Conservation (phyloP, 2,329 filamentous ascomycete genomes). For the Colletotrichum euphorbiae region DNA sequence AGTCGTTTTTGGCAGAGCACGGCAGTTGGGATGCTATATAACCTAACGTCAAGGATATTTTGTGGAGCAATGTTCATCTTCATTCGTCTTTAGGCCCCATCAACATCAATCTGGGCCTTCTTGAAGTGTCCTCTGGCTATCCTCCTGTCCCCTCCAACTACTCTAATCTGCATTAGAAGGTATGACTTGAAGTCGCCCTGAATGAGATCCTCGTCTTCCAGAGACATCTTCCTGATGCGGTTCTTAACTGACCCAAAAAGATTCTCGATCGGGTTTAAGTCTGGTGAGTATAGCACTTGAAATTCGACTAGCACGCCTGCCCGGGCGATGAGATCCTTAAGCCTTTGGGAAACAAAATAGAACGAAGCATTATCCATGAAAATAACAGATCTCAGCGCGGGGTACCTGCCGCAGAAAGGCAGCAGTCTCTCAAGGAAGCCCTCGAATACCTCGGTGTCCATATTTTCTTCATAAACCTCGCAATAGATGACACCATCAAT, state of each 20-base stretch:
- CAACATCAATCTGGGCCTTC: slow-evolving; percentile 4
- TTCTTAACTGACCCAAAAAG: slow-evolving; percentile 41
- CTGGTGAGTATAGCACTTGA: slow-evolving; percentile 36
- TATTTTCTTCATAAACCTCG: slow-evolving; percentile 40
- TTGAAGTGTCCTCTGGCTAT: slow-evolving; percentile 41
- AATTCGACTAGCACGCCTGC: slow-evolving; percentile 38
- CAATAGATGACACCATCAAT: slow-evolving; percentile 37
- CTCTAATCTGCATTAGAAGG: slow-evolving; percentile 40
- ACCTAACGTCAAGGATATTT: no score
- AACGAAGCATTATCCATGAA: slow-evolving; percentile 42
- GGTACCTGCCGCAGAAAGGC: slow-evolving; percentile 40
- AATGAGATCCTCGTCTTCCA: slow-evolving; percentile 41
- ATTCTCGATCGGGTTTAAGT: slow-evolving; percentile 39
- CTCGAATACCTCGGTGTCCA: slow-evolving; percentile 35
- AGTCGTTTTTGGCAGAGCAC: slow-evolving; percentile 23
- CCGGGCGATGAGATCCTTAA: slow-evolving; percentile 30
- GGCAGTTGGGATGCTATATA: not conserved
- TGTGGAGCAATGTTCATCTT: no score
- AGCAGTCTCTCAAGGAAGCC: slow-evolving; percentile 40
- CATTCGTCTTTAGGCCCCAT: not conserved
- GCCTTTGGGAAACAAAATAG: slow-evolving; percentile 36
- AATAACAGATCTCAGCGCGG: slow-evolving; percentile 39
- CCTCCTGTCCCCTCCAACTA: slow-evolving; percentile 33
- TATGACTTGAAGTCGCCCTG: slow-evolving; percentile 42
- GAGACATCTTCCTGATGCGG: slow-evolving; percentile 36